phyloP scores from a whole-genome alignment of 2,329 filamentous ascomycete genomes.

The Sarocladiaceae sp. region DNA sequence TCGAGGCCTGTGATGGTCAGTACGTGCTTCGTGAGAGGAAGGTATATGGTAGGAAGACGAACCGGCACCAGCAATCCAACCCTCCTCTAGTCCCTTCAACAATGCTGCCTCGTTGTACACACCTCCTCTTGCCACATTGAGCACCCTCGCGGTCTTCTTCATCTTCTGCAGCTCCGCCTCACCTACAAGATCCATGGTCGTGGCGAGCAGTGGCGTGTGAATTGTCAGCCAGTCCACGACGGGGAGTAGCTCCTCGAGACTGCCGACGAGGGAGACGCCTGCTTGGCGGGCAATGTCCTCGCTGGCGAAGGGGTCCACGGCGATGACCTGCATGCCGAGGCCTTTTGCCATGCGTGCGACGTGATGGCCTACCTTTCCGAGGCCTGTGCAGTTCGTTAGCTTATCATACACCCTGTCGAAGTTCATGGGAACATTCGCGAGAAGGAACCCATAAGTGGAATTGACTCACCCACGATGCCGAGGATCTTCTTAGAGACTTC shows the following conservation, averaged over 20 bases:
- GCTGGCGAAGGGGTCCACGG: slow-evolving; percentile 73
- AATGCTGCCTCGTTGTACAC: slow-evolving; percentile 74
- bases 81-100: slow-evolving; percentile 61
- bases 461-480: slow-evolving; percentile 56
- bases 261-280: slow-evolving; percentile 56
- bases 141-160: slow-evolving; percentile 65
- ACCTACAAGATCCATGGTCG: slow-evolving; percentile 67
- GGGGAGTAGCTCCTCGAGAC: slow-evolving; percentile 53
- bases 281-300: slow-evolving; percentile 62
- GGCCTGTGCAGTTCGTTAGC: no score
- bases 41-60: background rate
- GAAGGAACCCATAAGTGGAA: background rate
- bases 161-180: slow-evolving; percentile 61
- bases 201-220: slow-evolving; percentile 73
- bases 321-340: slow-evolving; percentile 68
- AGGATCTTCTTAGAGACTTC: slow-evolving; percentile 73
- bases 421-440: no score
- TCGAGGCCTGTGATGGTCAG: slow-evolving; percentile 42
- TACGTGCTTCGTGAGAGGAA: background rate
- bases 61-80: slow-evolving; percentile 68
- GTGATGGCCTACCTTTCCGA: slow-evolving; percentile 78
- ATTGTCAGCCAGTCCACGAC: slow-evolving; percentile 72
- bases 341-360: slow-evolving; percentile 75
- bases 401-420: no score
- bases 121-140: slow-evolving; percentile 75